These are phyloP conservation scores for Podila minutissima DNA, from an alignment of 192 early-diverging fungal genomes.

Conservation along the genomic window DNA sequence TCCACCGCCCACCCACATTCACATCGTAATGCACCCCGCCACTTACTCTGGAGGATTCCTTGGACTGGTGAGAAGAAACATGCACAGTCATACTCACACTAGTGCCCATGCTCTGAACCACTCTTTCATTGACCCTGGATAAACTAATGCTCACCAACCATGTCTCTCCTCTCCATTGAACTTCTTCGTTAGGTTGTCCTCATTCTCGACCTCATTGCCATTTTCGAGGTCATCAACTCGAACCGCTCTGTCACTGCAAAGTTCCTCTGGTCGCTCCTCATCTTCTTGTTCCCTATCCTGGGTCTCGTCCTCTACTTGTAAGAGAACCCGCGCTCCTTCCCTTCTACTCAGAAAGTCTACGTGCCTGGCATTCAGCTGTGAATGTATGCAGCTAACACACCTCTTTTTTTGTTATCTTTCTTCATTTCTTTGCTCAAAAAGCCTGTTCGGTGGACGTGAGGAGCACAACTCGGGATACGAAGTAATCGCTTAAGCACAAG, in stretches of 20 bases:
- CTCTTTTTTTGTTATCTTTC: not conserved
- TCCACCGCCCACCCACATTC: not conserved
- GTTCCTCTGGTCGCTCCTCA: constrained; percentile 63
- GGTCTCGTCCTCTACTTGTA: constrained; percentile 70
- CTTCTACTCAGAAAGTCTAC: not conserved
- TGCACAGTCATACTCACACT: not conserved
- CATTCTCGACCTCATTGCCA: constrained; percentile 66
- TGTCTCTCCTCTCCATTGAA: no score
- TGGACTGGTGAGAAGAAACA: constrained; percentile 30
- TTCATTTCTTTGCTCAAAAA: not conserved
- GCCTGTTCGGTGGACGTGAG: constrained; percentile 1
- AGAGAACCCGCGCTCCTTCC: constrained; percentile 17
- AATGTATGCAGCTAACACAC: not conserved
- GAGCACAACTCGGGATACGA: constrained; percentile 4
- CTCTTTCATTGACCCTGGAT: not conserved
- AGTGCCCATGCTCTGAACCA: not conserved
- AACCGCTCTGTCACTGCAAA: constrained; percentile 56
- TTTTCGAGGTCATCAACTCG: constrained; percentile 66
- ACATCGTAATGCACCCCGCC: constrained; percentile 33
- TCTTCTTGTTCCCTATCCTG: constrained; percentile 69
- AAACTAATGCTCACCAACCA: no score
- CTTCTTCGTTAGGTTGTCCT: constrained; percentile 26
- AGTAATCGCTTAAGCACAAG: not conserved
- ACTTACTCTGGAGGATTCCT: constrained; percentile 37
- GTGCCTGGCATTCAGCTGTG: not conserved